These are phyloP conservation scores for Withania somnifera DNA, from an alignment of 305 asterid genomes.

Conservation along the genomic window DNA sequence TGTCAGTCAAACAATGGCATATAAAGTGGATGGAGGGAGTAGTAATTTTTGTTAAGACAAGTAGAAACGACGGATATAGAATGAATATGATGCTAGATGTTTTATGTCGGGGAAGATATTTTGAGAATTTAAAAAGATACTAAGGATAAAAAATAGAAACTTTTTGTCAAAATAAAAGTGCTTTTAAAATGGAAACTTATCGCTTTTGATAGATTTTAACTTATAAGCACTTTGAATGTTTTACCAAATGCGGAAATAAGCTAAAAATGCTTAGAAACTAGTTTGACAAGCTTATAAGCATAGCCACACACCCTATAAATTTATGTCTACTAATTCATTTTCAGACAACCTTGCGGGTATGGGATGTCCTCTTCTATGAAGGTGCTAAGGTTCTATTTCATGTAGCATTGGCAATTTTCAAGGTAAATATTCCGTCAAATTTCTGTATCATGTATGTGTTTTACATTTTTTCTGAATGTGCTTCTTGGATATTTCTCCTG, in stretches of 20 bases:
- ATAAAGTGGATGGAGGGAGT: too few relatives aligned
- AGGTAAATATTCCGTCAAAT: conserved; percentile 31
- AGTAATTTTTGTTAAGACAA: too few relatives aligned
- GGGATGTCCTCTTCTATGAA: conserved; percentile 98
- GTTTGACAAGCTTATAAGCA: background rate
- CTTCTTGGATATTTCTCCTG: background rate
- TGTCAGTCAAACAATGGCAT: too few relatives aligned
- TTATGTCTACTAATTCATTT: conserved; percentile 3
- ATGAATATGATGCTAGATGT: background rate
- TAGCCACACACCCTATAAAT: background rate
- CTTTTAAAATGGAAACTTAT: too few relatives aligned
- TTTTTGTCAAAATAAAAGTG: background rate
- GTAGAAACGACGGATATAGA: too few relatives aligned
- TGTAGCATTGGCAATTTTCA: conserved; percentile 82
- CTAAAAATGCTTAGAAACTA: background rate
- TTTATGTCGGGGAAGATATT: background rate
- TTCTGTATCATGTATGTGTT: background rate
- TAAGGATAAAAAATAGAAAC: background rate
- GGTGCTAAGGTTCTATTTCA: conserved; percentile 82
- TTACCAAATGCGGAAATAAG: background rate
- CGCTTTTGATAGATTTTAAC: background rate
- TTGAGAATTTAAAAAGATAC: background rate
- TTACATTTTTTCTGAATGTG: background rate
- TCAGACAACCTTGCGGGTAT: conserved; percentile 88
- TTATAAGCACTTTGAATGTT: background rate